phyloP scores from a whole-genome alignment of 2,329 filamentous ascomycete genomes.

The Penicillium paneum region DNA sequence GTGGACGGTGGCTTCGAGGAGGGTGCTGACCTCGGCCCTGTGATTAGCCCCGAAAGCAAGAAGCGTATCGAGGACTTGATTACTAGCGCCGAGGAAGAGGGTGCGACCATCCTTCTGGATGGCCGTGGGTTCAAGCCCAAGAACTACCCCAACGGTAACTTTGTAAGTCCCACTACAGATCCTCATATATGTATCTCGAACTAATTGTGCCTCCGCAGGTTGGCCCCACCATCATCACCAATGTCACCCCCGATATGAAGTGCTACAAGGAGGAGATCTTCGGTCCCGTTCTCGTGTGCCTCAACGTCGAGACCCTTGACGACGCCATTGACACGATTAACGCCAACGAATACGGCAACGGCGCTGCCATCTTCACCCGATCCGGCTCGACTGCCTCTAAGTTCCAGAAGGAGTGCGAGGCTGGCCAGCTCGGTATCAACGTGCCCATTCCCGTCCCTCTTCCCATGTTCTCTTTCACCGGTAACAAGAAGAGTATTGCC shows the following conservation, averaged over 20 bases:
- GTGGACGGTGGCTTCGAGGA: conserved; percentile 63
- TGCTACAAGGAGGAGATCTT: conserved; percentile 68
- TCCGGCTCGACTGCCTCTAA: conserved; percentile 58
- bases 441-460: conserved; percentile 63
- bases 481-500: conserved; percentile 84
- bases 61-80: conserved; percentile 62
- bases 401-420: conserved; percentile 65
- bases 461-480: conserved; percentile 64
- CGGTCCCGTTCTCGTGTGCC: conserved; percentile 62
- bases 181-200: neutral
- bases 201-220: conserved; percentile 40
- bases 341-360: conserved; percentile 65
- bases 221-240: conserved; percentile 63
- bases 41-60: conserved; percentile 62
- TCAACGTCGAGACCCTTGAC: conserved; percentile 59
- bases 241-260: conserved; percentile 63
- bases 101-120: conserved; percentile 62
- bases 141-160: conserved; percentile 66
- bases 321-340: conserved; percentile 64
- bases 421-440: conserved; percentile 65
- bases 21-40: conserved; percentile 61
- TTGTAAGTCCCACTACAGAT: conserved; percentile 45
- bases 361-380: conserved; percentile 63
- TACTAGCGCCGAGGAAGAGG: conserved; percentile 59
- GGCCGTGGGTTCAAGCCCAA: conserved; percentile 59